Conservation (phyloP, 306 rosid genomes). For the Cucumis cinereus region DNA sequence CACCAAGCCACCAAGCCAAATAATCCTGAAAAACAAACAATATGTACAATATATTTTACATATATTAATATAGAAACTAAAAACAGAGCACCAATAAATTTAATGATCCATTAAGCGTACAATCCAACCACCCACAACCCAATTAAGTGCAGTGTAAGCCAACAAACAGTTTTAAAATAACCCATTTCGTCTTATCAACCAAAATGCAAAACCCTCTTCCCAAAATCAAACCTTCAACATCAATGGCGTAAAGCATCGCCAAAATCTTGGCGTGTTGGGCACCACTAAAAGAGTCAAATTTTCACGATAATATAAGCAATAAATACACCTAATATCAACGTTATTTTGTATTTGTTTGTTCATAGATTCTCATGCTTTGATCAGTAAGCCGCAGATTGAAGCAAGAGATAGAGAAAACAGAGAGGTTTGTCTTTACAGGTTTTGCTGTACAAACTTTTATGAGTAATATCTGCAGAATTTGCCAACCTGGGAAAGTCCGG, state of each 20-base stretch:
- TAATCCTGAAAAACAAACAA: background rate
- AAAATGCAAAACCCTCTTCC: background rate
- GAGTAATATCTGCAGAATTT: slow-evolving; percentile 26
- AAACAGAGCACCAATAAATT: background rate
- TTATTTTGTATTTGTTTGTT: background rate
- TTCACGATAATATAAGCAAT: background rate
- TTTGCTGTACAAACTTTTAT: slow-evolving; percentile 14
- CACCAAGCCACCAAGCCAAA: slow-evolving; percentile 6
- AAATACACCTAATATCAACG: slow-evolving; percentile 8
- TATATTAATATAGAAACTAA: background rate
- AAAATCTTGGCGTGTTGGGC: slow-evolving; percentile 47
- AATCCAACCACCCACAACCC: background rate
- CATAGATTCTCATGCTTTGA: background rate
- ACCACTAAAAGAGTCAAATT: slow-evolving; percentile 9
- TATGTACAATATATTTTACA: background rate
- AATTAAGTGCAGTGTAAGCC: slow-evolving; percentile 35
- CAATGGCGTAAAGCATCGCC: slow-evolving; percentile 52
- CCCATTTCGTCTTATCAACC: background rate
- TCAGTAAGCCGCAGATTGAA: background rate
- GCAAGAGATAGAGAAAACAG: background rate
- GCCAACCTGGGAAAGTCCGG: slow-evolving; percentile 95
- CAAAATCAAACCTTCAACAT: slow-evolving; percentile 16
- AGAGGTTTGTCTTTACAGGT: background rate
- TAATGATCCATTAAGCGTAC: background rate
- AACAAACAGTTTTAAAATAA: slow-evolving; percentile 13